Conservation (phyloP, 768 basidiomycete species). For the Cantharellus anzutake region DNA sequence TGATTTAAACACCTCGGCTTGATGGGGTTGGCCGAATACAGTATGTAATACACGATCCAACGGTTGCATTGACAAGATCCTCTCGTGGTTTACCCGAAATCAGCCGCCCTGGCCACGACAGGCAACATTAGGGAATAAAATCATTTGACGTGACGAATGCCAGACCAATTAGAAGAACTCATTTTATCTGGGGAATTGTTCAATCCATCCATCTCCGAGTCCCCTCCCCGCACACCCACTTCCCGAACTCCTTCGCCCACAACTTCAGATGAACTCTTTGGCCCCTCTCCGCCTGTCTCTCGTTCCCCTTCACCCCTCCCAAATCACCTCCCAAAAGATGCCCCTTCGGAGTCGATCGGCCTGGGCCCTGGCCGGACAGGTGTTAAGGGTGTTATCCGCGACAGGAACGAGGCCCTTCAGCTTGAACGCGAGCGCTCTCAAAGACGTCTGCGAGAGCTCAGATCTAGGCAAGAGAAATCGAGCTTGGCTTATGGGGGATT, state of each 20-base stretch:
- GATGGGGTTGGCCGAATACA: too few relatives aligned
- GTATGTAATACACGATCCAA: too few relatives aligned
- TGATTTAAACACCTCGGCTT: too few relatives aligned
- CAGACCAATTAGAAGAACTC: constrained; percentile 43
- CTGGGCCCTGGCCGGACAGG: constrained; percentile 78
- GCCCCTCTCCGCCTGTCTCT: constrained; percentile 13
- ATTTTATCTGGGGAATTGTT: constrained; percentile 67
- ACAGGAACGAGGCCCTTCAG: constrained; percentile 46
- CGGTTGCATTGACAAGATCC: too few relatives aligned
- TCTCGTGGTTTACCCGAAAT: too few relatives aligned
- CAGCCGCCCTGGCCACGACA: not conserved
- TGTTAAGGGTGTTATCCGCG: constrained; percentile 76
- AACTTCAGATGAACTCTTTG: constrained; percentile 24
- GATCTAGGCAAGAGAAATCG: constrained; percentile 41
- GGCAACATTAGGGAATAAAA: not conserved
- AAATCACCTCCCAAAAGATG: constrained; percentile 4
- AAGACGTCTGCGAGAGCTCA: constrained; percentile 33
- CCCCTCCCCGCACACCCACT: constrained; percentile 24
- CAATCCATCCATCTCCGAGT: constrained; percentile 44
- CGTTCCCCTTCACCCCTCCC: not conserved
- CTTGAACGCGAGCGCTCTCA: constrained; percentile 26
- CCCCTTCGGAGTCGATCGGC: constrained; percentile 42
- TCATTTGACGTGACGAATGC: constrained; percentile 8
- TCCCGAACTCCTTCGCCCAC: constrained; percentile 25
- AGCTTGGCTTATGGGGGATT: constrained; percentile 30